Conservation (phyloP, 371 early-diverging fungal species). For the Circinella minor region DNA sequence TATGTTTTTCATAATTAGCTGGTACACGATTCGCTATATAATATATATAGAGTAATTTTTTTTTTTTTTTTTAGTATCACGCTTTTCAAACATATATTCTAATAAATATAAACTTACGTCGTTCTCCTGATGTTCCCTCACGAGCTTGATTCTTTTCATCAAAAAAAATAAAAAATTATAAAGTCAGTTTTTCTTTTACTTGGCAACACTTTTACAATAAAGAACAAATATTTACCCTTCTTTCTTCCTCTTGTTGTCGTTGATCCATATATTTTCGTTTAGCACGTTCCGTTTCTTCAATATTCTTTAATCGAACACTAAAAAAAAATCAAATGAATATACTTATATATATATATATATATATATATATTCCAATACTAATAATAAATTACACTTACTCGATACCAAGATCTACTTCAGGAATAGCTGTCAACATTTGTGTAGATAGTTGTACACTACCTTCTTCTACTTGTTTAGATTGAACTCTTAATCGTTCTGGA, state of each 20-base stretch:
- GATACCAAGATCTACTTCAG: conserved; percentile 91
- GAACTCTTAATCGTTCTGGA: conserved; percentile 74
- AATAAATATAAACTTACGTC: not conserved
- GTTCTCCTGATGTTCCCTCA: not conserved
- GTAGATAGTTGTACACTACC: conserved; percentile 89
- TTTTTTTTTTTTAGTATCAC: no score
- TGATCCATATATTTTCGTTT: conserved; percentile 65
- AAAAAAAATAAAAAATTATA: not conserved
- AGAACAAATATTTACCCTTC: conserved; percentile 3
- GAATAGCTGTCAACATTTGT: conserved; percentile 92
- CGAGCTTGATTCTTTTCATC: no score
- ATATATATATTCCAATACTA: not conserved
- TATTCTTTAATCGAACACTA: conserved; percentile 77
- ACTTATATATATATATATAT: not conserved
- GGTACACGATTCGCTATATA: conserved; percentile 25
- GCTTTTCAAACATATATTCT: no score
- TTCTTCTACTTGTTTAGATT: conserved; percentile 67
- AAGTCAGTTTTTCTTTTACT: not conserved
- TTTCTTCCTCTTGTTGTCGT: conserved; percentile 15
- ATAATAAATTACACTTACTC: conserved; percentile 49
- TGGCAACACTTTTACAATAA: no score
- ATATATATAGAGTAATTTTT: not conserved
- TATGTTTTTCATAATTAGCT: conserved; percentile 42
- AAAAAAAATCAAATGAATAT: not conserved
- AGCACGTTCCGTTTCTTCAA: conserved; percentile 85